These are phyloP conservation scores for Alternaria metachromatica DNA, from an alignment of 2,329 filamentous ascomycete species.

Conservation along the genomic window DNA sequence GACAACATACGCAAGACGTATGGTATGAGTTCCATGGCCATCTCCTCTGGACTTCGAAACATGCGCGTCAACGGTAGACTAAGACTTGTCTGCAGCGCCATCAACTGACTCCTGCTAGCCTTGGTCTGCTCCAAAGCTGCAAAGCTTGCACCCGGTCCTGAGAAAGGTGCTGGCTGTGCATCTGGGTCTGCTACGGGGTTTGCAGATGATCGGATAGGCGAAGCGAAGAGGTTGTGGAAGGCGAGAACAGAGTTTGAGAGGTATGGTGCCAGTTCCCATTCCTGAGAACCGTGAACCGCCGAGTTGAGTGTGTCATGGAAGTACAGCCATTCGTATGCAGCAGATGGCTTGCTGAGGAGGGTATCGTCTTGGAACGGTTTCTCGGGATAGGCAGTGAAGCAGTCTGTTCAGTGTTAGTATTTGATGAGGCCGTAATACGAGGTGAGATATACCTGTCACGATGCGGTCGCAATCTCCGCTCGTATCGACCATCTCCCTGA, in stretches of 20 bases:
- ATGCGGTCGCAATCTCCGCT: constrained; percentile 81
- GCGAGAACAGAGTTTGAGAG: constrained; percentile 85
- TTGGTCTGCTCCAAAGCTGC: constrained; percentile 81
- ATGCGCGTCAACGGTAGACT: constrained; percentile 74
- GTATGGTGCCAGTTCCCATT: constrained; percentile 91
- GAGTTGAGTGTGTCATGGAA: constrained; percentile 88
- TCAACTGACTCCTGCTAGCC: constrained; percentile 75
- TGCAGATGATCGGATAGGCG: constrained; percentile 55
- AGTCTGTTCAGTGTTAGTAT: constrained; percentile 58
- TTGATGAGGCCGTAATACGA: too few species aligned
- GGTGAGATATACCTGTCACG: constrained; percentile 59
- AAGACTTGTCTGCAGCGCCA: constrained; percentile 74
- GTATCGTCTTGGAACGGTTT: constrained; percentile 94
- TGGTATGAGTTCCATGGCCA: constrained; percentile 83
- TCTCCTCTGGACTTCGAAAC: constrained; percentile 78
- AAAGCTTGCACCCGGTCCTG: constrained; percentile 82
- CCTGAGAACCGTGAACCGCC: constrained; percentile 80
- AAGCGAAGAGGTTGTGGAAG: constrained; percentile 90
- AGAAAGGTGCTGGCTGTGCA: constrained; percentile 70
- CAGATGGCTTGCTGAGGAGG: constrained; percentile 83
- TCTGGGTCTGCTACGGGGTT: constrained; percentile 53
- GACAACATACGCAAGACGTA: constrained; percentile 84
- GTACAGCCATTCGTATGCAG: constrained; percentile 91
- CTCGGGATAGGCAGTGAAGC: constrained; percentile 84
- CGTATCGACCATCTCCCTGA: constrained; percentile 78